Evolutionary conservation across 148 eudicot genomes (phyloP).

Genomic region (Persicaria tinctoria): DNA sequence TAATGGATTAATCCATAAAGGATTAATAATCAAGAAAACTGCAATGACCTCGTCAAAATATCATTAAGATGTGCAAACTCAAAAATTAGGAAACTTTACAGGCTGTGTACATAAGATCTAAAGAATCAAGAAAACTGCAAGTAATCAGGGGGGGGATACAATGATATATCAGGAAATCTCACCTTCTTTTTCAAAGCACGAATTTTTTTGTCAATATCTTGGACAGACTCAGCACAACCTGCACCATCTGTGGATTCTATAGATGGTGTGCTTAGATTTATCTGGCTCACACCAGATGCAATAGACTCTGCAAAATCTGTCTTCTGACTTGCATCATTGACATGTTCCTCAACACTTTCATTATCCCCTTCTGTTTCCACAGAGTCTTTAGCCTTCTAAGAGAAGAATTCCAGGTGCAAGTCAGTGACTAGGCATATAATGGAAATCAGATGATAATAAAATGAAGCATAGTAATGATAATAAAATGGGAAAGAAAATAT

Average conservation of each 20-base stretch:
- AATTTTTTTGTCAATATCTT: constrained; percentile 75
- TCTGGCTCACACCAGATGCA: constrained; percentile 52
- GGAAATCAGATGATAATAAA: not conserved
- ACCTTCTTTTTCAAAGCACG: constrained; percentile 97
- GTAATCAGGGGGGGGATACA: not conserved
- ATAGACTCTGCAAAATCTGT: constrained; percentile 36
- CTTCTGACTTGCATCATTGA: constrained; percentile 30
- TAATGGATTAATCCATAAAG: not conserved
- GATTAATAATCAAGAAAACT: no score
- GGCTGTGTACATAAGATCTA: no score
- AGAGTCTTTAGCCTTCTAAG: constrained; percentile 39
- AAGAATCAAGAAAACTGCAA: not conserved
- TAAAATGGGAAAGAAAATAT: not conserved
- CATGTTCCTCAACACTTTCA: constrained; percentile 30
- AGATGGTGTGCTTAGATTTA: constrained; percentile 40
- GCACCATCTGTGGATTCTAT: constrained; percentile 28
- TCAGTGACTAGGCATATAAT: not conserved
- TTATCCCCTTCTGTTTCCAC: constrained; percentile 30
- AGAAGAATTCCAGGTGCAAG: constrained; percentile 15
- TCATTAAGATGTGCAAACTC: not conserved
- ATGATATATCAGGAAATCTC: constrained; percentile 1
- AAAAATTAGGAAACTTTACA: no score
- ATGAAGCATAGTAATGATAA: not conserved
- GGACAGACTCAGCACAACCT: constrained; percentile 29
- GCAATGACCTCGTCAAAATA: not conserved